Evolutionary conservation across 495 filamentous ascomycete species (phyloP), one percentile per base, ranked within the genome.

Genomic region (Sphaerosporella brunnea): DNA sequence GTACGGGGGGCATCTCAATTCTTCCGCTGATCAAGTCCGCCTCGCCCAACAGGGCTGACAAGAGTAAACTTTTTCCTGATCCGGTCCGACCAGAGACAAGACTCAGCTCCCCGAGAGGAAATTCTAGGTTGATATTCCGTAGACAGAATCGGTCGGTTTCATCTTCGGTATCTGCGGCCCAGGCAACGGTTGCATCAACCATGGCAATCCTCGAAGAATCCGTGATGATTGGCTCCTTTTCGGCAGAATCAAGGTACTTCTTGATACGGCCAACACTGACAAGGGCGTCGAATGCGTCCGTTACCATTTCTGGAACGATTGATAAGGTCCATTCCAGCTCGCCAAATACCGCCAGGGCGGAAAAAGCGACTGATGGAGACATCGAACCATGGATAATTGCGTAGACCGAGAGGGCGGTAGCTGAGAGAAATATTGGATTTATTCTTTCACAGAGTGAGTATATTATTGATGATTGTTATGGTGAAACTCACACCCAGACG

Each of bases 321-420:
- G 77, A 73, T 1, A 93, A 62, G 0, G 77, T 75, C 24, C 73
- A 66, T 58, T 90, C 84, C 34, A 93, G 69, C 10, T 71, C 67
- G 32, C 68, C 71, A 62, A 92, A 87, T 25, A 93, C 66, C 1
- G 77, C 71, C 36, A 93, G 69, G 42, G 80, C 75, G 13, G 85
- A 85, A 52, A 93, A 93, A 2, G 84, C 84, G 13, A 86, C 73
- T 0, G 82, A 83, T 2, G 84, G 74, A 0, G 74, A 68, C 2
- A 93, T 65, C 0, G 67, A 63, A 1, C 78, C 75, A 45, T 80
- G 56, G 0, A 79, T 54, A 7, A 71, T 36, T 2, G 81, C 75
- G 55, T 88, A 87, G 3, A 77, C 69, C 0, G 77, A 71, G 10
- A 93, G 62, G 0, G 82, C 75, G 11, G 77, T 70, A 3, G 79